phyloP scores from a whole-genome alignment of 345 rosid genomes.

The Murraya paniculata region DNA sequence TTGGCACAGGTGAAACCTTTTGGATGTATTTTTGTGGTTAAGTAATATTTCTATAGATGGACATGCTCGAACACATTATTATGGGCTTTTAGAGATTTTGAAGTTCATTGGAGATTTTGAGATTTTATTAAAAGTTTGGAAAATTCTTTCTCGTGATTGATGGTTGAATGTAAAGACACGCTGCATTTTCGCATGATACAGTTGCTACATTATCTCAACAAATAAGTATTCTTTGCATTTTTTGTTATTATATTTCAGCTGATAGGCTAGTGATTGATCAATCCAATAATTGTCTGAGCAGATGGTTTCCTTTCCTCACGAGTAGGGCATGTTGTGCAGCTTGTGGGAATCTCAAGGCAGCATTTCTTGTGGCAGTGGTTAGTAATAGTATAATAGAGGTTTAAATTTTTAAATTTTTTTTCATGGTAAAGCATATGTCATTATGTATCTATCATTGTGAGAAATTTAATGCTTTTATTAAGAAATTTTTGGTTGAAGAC shows the following conservation, averaged over 20 bases:
- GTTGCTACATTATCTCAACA: constrained; percentile 3
- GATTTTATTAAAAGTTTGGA: neutral
- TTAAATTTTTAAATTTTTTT: neutral
- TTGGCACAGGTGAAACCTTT: constrained; percentile 73
- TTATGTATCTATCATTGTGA: neutral
- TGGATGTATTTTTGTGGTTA: constrained; percentile 4
- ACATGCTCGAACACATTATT: neutral
- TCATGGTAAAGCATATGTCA: neutral
- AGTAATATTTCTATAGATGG: neutral
- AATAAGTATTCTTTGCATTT: neutral
- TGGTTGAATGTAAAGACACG: neutral
- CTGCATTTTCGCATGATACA: neutral
- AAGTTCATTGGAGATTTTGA: no score
- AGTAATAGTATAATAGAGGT: constrained; percentile 25
- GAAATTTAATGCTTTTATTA: constrained; percentile 1
- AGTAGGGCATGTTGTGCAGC: constrained; percentile 95
- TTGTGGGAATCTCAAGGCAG: constrained; percentile 96
- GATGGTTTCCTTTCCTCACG: constrained; percentile 97
- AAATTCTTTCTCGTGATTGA: neutral
- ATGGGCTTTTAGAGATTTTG: neutral
- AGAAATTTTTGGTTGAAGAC: neutral
- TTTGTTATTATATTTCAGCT: constrained; percentile 1
- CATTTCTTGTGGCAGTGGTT: constrained; percentile 94
- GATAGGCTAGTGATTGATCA: constrained; percentile 9
- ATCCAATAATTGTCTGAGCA: constrained; percentile 33